Evolutionary conservation across 768 basidiomycete genomes (phyloP).

Genomic region (Phanerochaete sordida): DNA sequence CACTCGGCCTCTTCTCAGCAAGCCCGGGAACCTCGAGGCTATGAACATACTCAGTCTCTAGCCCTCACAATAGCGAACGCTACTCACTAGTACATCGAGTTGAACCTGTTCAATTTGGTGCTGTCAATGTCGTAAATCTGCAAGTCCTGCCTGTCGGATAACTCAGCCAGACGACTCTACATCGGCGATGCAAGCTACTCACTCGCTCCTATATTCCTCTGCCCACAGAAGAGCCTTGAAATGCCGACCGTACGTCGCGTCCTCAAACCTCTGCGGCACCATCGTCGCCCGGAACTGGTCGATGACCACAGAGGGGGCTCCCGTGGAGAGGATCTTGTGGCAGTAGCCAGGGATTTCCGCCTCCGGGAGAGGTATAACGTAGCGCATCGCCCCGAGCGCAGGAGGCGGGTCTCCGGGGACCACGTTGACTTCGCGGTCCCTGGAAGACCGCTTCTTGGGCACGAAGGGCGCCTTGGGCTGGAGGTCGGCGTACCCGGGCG

Average conservation of each 20-base stretch:
- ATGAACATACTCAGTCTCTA: not conserved
- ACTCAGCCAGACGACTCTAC: not conserved
- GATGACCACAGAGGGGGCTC: not conserved
- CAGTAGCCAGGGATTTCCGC: conserved; percentile 6
- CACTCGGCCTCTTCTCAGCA: conserved; percentile 55
- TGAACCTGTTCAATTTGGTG: conserved; percentile 31
- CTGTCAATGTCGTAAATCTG: conserved; percentile 34
- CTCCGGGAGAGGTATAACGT: conserved; percentile 14
- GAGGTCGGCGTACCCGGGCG: conserved; percentile 39
- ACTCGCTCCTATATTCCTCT: conserved; percentile 37
- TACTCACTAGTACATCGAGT: conserved; percentile 41
- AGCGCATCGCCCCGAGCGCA: conserved; percentile 13
- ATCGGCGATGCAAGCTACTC: conserved; percentile 1
- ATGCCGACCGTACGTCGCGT: conserved; percentile 37
- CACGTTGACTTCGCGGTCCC: conserved; percentile 13
- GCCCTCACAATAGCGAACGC: not conserved
- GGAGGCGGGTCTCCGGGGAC: conserved; percentile 17
- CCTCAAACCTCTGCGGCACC: conserved; percentile 38
- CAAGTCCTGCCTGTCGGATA: conserved; percentile 25
- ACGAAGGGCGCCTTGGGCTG: conserved; percentile 44
- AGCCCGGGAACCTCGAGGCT: conserved; percentile 53
- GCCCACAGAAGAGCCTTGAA: conserved; percentile 56
- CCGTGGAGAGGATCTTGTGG: not conserved
- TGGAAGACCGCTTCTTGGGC: conserved; percentile 30
- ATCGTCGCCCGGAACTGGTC: conserved; percentile 12